Evolutionary conservation across 2,329 filamentous ascomycete species (phyloP), one percentile per base, ranked within the genome.

Genomic region (Xylariaceae sp.): DNA sequence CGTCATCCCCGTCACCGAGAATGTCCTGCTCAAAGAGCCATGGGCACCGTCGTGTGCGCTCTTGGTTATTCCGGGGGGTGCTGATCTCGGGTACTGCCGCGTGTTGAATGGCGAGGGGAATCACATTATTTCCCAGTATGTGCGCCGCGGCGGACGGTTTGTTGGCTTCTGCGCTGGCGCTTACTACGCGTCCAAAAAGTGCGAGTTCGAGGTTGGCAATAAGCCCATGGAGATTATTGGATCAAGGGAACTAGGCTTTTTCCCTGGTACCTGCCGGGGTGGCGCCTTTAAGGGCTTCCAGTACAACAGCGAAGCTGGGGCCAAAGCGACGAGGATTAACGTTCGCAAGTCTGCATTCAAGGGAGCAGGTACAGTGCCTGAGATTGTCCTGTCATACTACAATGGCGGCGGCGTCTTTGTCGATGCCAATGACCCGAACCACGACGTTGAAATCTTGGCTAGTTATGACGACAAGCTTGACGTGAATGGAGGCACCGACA

Each of bases 371-470:
- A 72, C 73, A 3, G 68, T 87, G 1, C 80, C 85, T 0, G 78
- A 83, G 1, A 74, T 76, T 1, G 89, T 95, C 56, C 76, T 79
- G 51, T 86, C 84, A 11, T 99, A 99, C 68, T 96, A 92, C 70
- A 99, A 99, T 64, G 94, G 94, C 0, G 94, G 94, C 0, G 91
- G 94, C 3, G 84, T 95, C 1, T 99, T 97, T 73, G 89, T 96
- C 1, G 86, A 94, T 71, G 86, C 88, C 4, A 26, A 46, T 1
- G 77, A 79, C 2, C 81, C 79, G 44, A 76, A 53, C 78, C 80
- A 32, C 59, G 87, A 86, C 1, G 83, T 96, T 0, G 84, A 96
- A 70, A 79, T 96, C 5, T 74, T 99, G 29, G 94, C 92, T 1
- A 87, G 79, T 55, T 99, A 94, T 68, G 79, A 79, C 0, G 86